Evolutionary conservation across 108 stramenopile species (phyloP).

Genomic region (Parietichytrium sp.): DNA sequence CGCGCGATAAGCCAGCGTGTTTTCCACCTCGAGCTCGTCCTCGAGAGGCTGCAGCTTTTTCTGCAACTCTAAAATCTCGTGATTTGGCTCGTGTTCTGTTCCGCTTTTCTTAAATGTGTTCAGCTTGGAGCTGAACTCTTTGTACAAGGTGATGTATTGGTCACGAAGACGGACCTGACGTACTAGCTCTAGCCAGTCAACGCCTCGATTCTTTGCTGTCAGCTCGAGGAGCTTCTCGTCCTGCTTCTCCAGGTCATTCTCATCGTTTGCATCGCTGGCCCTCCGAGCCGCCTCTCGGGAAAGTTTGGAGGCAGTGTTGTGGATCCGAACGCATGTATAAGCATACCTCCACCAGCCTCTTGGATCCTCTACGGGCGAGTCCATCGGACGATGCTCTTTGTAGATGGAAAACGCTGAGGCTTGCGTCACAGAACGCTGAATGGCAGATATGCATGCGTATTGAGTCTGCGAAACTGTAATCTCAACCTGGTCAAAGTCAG

Average conservation of each 20-base stretch:
- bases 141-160: neutral
- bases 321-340: slow-evolving; percentile 15
- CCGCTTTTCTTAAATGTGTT: neutral
- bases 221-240: neutral
- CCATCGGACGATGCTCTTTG: slow-evolving; percentile 1
- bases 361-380: slow-evolving; percentile 22
- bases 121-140: neutral
- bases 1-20: slow-evolving; percentile 4
- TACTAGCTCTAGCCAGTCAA: neutral
- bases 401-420: neutral
- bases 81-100: too few species aligned
- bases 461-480: neutral
- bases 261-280: neutral
- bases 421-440: slow-evolving; percentile 29
- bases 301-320: neutral
- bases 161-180: slow-evolving; percentile 9
- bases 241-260: neutral
- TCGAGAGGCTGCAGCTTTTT: neutral
- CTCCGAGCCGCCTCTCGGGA: too few species aligned
- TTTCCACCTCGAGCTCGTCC: slow-evolving; percentile 11
- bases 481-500: slow-evolving; percentile 6
- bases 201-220: neutral
- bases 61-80: neutral
- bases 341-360: slow-evolving; percentile 17
- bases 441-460: neutral